Evolutionary conservation across 805 yeast species (phyloP), one percentile per base, ranked within the genome.

Genomic region (Ogataea zsoltii): DNA sequence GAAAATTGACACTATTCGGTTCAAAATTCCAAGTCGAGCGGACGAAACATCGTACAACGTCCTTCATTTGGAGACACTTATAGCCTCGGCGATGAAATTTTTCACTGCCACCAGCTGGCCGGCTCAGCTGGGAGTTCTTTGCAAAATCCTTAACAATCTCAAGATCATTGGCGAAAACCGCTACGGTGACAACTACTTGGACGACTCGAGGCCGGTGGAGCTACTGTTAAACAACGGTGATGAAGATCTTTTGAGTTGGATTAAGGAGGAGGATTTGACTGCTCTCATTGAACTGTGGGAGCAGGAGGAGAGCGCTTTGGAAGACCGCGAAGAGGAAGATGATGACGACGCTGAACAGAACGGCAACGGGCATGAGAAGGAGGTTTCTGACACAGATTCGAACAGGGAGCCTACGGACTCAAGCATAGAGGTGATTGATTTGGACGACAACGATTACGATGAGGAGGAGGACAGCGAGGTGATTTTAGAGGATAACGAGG

Each of bases 41-140:
- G 19, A 17, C 21, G n/a, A 31, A 10, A 26, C 21, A 16, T 6
- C 28, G n/a, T 19, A 31, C 21, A 37, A 37, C 5, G 32, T 25
- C 12, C 28, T 54, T 29, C 58, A 54, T 31, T 30, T 54, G 29
- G 55, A 54, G 28, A 51, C 54, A 11, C 37, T 54, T 33, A 46
- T 54, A 15, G 33, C 49, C 2, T 49, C 58, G 7, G 42, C 53
- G 12, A 54, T 54, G 51, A 44, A 44, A 32, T 48, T 47, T n/a
- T 54, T 54, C 29, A 35, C 41, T 15, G 37, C 28, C 33, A 48
- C 38, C 7, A 45, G 44, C 33, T 54, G 58, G 58, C 46, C 58
- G 15, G 41, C 55, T 2, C 58, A 54, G 26, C 37, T 54, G 35
- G 38, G 47, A 11, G 38, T 51, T n/a, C 26, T 51, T 16, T 44